Percentiles rank a stretch among this genome's conserved stretches.
Conservation (phyloP, 2,329 filamentous ascomycete species). For the Leptographium flavum region DNA sequence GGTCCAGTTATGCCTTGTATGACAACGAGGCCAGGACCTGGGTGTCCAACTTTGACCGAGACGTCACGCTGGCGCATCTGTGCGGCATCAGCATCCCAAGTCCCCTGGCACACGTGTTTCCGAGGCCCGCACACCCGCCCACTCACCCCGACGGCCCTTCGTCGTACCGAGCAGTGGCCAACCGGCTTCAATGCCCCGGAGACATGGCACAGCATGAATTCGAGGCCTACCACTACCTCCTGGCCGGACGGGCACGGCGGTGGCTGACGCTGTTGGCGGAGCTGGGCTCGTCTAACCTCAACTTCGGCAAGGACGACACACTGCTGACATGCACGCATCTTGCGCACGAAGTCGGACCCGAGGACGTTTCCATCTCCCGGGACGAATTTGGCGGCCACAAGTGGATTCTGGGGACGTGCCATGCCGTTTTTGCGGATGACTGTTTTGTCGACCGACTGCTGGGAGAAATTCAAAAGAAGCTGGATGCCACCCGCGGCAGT, state of each 20-base stretch:
- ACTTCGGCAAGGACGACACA: conserved; percentile 41
- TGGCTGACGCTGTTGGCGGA: conserved; percentile 32
- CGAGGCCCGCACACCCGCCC: conserved; percentile 13
- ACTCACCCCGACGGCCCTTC: conserved; percentile 26
- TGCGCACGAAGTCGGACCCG: conserved; percentile 39
- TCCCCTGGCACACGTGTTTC: conserved; percentile 22
- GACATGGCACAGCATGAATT: conserved; percentile 36
- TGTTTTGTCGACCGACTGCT: conserved; percentile 33
- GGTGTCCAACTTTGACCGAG: conserved; percentile 16
- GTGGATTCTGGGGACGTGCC: conserved; percentile 26
- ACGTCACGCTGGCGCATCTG: conserved; percentile 29
- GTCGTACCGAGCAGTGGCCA: conserved; percentile 40
- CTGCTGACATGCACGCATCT: conserved; percentile 35
- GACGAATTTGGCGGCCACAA: not conserved
- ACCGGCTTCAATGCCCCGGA: conserved; percentile 30
- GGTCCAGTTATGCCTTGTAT: conserved; percentile 30
- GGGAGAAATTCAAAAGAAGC: conserved; percentile 26
- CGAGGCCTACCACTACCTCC: conserved; percentile 31
- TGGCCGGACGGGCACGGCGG: conserved; percentile 29
- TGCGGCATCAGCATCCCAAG: conserved; percentile 17
- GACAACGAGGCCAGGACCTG: conserved; percentile 25
- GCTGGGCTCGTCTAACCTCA: conserved; percentile 37
- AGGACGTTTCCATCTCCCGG: too few species aligned
- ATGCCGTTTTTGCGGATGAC: conserved; percentile 33
- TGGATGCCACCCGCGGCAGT: conserved; percentile 33